Evolutionary conservation across 768 basidiomycete species (phyloP), one percentile per base, ranked within the genome.

Genomic region (Hygrocybe punicea): DNA sequence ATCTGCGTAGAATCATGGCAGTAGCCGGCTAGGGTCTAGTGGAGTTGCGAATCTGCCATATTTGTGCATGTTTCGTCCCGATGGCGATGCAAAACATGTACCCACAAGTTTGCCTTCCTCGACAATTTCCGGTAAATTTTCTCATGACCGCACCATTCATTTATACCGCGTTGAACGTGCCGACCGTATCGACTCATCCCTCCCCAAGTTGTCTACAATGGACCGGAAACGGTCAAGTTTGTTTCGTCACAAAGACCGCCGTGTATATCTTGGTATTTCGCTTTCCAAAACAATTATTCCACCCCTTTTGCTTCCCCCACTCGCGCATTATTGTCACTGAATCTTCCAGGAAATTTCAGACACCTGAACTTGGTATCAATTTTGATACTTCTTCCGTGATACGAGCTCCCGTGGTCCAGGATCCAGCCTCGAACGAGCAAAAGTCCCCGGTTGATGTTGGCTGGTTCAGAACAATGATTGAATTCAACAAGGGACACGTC

Each of bases 401-500:
- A 36, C 82, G 76, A 56, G 72, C 79, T 2, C 58, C 69, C 3
- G 64, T 68, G 7, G 67, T 64, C 14, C 76, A 69, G 50, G 64
- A 71, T 8, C 64, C 57, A 10, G 61, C 51, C 16, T 60, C 68
- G 25, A 72, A 73, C 49, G 69, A 71, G 53, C 68, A 72, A 36
- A 25, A n/a, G 7, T 24, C 21, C 47, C 16, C 9, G 36, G n/a
- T 21, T 25, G 67, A 74, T 0, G 67, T 86, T 10, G 80, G 81
- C 8, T 92, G 89, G 89, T 86, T 86, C 60, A 80, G 82, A 61
- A 92, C 89, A 1, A 79, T 89, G 69, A 80, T 91, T 21, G 84
- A 89, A 64, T 74, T 80, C 42, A 81, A 84, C 58, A 78, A 79
- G 63, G 61, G 64, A 6, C 62, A 69, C 24, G 63, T 73, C 7